Conservation (phyloP, 1,284 basidiomycete species). For the Ustilago lituana region DNA sequence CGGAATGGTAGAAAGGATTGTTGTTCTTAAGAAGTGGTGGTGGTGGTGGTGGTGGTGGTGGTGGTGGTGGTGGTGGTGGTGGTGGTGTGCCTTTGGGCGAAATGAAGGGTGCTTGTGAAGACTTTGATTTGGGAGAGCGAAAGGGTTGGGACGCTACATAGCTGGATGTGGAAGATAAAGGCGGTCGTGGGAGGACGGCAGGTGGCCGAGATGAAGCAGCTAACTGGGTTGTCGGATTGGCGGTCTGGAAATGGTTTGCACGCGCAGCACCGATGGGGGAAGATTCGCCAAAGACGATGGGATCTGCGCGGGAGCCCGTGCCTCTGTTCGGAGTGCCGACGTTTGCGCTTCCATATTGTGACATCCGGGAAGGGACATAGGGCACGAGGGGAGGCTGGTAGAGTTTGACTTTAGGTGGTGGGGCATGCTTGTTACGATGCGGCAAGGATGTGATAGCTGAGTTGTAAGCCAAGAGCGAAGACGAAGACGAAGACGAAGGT, state of each 20-base stretch:
- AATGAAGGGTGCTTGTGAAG: conserved; percentile 30
- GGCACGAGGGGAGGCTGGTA: conserved; percentile 39
- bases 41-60: conserved; percentile 22
- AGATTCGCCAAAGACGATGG: conserved; percentile 42
- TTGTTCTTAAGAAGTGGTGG: conserved; percentile 29
- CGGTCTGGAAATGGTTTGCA: conserved; percentile 10
- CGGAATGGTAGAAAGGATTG: conserved; percentile 41
- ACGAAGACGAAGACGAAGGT: conserved; percentile 11
- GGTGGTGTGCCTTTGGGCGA: conserved; percentile 34
- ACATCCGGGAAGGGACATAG: conserved; percentile 11
- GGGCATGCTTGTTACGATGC: conserved; percentile 45
- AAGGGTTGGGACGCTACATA: conserved; percentile 34
- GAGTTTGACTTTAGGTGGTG: conserved; percentile 50
- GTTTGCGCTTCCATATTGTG: neutral
- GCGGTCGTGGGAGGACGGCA: conserved; percentile 6
- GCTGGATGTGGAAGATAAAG: conserved; percentile 16
- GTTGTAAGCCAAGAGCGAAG: conserved; percentile 3
- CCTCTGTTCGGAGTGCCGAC: conserved; percentile 2
- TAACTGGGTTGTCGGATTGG: neutral
- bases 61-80: conserved; percentile 23
- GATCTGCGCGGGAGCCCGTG: conserved; percentile 27
- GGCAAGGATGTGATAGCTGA: conserved; percentile 35
- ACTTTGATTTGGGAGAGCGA: conserved; percentile 40
- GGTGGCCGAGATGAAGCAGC: conserved; percentile 8
- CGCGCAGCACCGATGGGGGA: conserved; percentile 24